phyloP scores from a whole-genome alignment of 2,329 filamentous ascomycete genomes.

The Colletotrichum siamense region DNA sequence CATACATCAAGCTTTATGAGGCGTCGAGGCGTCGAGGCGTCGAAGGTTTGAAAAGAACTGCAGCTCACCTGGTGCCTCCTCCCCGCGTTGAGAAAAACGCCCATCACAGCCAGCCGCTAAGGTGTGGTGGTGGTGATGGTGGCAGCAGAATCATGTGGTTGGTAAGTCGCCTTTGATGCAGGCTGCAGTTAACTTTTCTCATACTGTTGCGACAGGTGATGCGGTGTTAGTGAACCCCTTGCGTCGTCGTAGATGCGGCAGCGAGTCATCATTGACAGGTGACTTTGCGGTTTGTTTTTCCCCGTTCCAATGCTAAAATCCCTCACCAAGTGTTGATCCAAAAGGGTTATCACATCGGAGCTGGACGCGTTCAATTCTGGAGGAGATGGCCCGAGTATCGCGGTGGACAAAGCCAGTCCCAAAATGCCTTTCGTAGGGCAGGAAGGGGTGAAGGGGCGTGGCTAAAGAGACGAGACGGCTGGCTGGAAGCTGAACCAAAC shows the following conservation, averaged over 20 bases:
- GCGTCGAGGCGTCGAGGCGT: not conserved
- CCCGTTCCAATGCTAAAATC: not conserved
- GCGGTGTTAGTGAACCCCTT: not conserved
- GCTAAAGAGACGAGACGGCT: not conserved
- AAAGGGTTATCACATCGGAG: not conserved
- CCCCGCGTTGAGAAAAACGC: not conserved
- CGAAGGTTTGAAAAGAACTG: not conserved
- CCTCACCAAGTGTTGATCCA: not conserved
- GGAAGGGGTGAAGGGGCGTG: not conserved
- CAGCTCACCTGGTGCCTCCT: not conserved
- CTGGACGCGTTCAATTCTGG: not conserved
- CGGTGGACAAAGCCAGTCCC: not conserved
- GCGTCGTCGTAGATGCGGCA: not conserved
- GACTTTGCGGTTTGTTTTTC: not conserved
- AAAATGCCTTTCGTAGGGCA: not conserved
- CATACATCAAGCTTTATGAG: not conserved
- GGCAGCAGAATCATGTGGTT: not conserved
- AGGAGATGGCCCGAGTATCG: not conserved
- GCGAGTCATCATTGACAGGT: not conserved
- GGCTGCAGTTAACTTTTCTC: not conserved
- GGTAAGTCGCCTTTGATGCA: not conserved
- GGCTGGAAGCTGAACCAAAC: slow-evolving; percentile 1
- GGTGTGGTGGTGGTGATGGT: not conserved
- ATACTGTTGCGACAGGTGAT: not conserved
- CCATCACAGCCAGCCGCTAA: not conserved